phyloP scores from a whole-genome alignment of 2,329 filamentous ascomycete species.

The Botrytis galanthina region DNA sequence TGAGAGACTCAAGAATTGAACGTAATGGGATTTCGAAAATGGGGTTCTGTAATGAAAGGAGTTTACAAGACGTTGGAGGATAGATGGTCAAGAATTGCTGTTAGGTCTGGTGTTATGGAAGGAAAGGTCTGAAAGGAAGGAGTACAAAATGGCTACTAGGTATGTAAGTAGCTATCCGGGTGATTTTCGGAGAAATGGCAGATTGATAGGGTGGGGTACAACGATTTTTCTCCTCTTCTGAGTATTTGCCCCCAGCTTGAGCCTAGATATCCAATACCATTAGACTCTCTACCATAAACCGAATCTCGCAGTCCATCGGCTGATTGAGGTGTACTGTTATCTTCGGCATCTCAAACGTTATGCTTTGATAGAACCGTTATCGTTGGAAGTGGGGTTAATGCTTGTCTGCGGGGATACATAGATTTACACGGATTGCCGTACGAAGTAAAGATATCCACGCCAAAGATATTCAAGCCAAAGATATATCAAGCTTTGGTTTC shows the following conservation, averaged over 20 bases:
- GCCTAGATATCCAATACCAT: neutral
- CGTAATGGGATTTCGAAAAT: neutral
- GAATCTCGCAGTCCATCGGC: neutral
- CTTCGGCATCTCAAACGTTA: neutral
- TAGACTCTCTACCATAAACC: neutral
- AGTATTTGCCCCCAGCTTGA: neutral
- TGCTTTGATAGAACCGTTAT: constrained; percentile 8
- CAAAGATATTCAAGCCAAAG: neutral
- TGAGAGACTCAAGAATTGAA: neutral
- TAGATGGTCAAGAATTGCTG: neutral
- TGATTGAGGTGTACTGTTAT: neutral
- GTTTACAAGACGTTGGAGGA: neutral
- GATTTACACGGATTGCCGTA: neutral
- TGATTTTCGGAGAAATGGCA: neutral
- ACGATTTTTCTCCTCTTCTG: neutral
- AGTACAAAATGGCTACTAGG: no score
- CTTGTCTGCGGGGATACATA: neutral
- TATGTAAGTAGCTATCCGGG: neutral
- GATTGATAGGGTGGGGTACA: neutral
- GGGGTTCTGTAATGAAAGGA: neutral
- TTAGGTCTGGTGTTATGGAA: neutral
- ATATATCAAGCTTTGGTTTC: neutral
- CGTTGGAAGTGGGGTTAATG: constrained; percentile 4
- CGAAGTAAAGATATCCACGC: neutral
- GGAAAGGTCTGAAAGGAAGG: neutral